phyloP scores from a whole-genome alignment of 2,329 filamentous ascomycete genomes.

The Alternaria solani region DNA sequence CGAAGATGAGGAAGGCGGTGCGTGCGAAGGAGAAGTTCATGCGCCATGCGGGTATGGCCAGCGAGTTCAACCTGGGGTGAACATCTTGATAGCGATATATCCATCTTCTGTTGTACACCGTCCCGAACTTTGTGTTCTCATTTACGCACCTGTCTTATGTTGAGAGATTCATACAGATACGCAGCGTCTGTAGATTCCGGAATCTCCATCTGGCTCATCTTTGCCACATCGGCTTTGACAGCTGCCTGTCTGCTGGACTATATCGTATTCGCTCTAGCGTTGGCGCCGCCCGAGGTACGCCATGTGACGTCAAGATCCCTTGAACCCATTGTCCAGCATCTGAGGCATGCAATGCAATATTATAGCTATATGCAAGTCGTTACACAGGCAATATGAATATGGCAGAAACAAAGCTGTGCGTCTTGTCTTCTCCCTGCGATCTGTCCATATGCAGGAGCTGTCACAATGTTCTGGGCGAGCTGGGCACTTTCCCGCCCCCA shows the following conservation, averaged over 20 bases:
- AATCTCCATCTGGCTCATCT: too few species aligned
- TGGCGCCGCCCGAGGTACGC: background rate
- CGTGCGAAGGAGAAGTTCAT: constrained; percentile 55
- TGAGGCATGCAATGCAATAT: background rate
- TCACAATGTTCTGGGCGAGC: background rate
- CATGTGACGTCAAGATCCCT: background rate
- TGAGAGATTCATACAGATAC: too few species aligned
- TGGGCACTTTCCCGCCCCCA: constrained; percentile 5
- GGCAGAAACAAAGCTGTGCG: background rate
- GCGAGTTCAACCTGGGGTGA: constrained; percentile 74
- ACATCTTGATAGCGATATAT: background rate
- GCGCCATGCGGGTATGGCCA: constrained; percentile 62
- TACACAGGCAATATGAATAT: background rate
- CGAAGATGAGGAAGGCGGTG: constrained; percentile 69
- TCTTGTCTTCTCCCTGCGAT: background rate
- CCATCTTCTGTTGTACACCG: background rate
- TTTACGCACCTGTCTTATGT: too few species aligned
- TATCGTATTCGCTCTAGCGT: background rate
- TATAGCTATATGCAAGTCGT: background rate
- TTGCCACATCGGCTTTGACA: too few species aligned
- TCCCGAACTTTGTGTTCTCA: background rate
- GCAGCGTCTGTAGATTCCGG: too few species aligned
- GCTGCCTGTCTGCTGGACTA: background rate
- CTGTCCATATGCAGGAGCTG: background rate
- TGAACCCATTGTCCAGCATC: background rate